A percentile compares a stretch with the other conserved stretches of the same genome.
phyloP scores from a whole-genome alignment of 495 filamentous ascomycete genomes.

The Parathielavia appendiculata region DNA sequence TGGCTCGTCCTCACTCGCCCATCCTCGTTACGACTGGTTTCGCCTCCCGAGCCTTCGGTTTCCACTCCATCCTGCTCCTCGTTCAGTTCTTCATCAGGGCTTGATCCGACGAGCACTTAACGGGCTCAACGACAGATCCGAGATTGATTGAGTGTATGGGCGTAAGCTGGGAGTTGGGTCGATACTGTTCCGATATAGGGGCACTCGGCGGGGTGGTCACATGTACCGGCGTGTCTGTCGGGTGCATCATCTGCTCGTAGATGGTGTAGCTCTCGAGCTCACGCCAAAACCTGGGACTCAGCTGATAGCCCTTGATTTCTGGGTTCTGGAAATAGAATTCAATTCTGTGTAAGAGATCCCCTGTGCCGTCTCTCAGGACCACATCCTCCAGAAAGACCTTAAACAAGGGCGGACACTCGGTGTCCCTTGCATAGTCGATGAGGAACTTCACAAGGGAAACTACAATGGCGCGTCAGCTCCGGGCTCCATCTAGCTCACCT shows the following conservation, averaged over 20 bases:
- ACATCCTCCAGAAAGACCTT: constrained; percentile 11
- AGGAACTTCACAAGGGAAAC: constrained; percentile 13
- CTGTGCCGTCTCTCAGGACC: constrained; percentile 3
- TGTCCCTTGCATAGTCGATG: constrained; percentile 9
- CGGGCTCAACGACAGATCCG: neutral
- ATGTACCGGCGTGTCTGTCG: neutral
- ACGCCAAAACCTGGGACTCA: constrained; percentile 3
- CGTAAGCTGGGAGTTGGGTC: neutral
- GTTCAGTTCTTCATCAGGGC: neutral
- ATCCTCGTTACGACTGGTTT: neutral
- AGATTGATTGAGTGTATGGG: neutral
- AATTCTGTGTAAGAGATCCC: neutral
- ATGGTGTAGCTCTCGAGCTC: constrained; percentile 1
- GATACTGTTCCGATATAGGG: constrained; percentile 8
- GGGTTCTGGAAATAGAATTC: constrained; percentile 7
- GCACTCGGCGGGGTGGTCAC: neutral
- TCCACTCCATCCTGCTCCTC: neutral
- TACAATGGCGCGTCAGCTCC: neutral
- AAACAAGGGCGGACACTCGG: constrained; percentile 16
- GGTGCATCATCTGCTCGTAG: constrained; percentile 12
- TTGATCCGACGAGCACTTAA: no score
- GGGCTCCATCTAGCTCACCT: neutral
- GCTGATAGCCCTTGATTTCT: constrained; percentile 4
- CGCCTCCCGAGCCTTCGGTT: neutral
- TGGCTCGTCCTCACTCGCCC: neutral